Conservation (phyloP, 441 rosid species). For the Lepidium campestre region DNA sequence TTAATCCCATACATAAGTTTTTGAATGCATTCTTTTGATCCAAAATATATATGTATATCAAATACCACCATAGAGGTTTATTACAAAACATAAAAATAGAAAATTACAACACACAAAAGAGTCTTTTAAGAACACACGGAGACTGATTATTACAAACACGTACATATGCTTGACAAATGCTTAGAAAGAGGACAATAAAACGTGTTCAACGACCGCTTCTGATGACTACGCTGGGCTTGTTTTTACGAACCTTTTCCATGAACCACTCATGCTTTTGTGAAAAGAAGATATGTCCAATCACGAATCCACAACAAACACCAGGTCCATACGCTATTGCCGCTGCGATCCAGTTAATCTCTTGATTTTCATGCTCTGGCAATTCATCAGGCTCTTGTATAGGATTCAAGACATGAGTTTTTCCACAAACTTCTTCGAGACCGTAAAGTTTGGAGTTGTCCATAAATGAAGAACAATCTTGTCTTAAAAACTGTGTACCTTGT, state of each 20-base stretch:
- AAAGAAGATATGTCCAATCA: neutral
- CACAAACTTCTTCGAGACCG: neutral
- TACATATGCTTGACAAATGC: neutral
- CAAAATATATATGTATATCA: neutral
- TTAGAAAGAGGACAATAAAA: neutral
- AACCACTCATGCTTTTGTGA: neutral
- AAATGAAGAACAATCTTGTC: neutral
- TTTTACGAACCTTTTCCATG: neutral
- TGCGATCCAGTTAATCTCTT: neutral
- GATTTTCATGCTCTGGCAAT: neutral
- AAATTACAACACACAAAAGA: neutral
- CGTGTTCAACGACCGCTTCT: neutral
- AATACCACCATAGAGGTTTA: neutral
- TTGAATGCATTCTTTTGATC: neutral
- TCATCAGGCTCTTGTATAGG: neutral
- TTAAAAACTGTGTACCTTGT: neutral
- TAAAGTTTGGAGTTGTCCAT: neutral
- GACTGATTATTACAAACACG: neutral
- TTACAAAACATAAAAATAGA: neutral
- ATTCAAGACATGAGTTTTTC: neutral
- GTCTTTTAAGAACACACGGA: neutral
- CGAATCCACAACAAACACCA: neutral
- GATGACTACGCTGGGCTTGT: neutral
- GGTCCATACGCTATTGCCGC: neutral
- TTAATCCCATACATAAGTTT: neutral